Evolutionary conservation across 1,284 basidiomycete genomes (phyloP), one percentile per base, ranked within the genome.

Genomic region (Rhodotorula sp.): DNA sequence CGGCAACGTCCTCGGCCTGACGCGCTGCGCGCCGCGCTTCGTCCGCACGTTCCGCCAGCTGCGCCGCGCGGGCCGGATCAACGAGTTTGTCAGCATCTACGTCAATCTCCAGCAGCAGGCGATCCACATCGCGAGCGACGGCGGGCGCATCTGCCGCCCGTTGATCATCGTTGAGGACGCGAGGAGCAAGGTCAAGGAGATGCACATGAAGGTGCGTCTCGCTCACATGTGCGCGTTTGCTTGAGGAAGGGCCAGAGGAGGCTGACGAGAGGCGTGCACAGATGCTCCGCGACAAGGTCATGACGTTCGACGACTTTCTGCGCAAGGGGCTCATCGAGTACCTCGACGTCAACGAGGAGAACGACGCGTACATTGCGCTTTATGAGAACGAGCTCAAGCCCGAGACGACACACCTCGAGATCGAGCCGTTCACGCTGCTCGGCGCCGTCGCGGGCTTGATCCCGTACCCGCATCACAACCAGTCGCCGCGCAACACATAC

Each of bases 391-490:
- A 96, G 80, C 92, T 99, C 78, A 88, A 88, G 32, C 86, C 81
- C 13, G 94, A 93, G 9, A 82, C 82, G n/a, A 99, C 97, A 0
- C 97, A 99, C 83, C 87, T 99, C 39, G 97, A 99, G 82, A 99
- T 99, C 73, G 96, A 99, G 80, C 97, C 97, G 0, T 99, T 99
- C 83, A 99, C 97, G 1, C 86, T 99, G 67, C 88, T 99, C 27
- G 97, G 97, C 15, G 97, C 95, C 29, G 96, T 98, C 55, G 97
- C 97, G 12, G 97, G 97, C 51, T 87, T 99, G 32, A 99, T 99
- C 80, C 97, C 97, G 17, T 99, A 99, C 80, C 97, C 97, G 1
- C 97, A 99, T 81, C 97, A 99, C 83, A 99, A 99, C 80, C 97
- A 99, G 81, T 98, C 95, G 4, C 97, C 97, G 9, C 89, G 97